These are phyloP conservation scores for Thinopyrum elongatum DNA, from an alignment of 176 grass and related monocot species.

Conservation along the genomic window DNA sequence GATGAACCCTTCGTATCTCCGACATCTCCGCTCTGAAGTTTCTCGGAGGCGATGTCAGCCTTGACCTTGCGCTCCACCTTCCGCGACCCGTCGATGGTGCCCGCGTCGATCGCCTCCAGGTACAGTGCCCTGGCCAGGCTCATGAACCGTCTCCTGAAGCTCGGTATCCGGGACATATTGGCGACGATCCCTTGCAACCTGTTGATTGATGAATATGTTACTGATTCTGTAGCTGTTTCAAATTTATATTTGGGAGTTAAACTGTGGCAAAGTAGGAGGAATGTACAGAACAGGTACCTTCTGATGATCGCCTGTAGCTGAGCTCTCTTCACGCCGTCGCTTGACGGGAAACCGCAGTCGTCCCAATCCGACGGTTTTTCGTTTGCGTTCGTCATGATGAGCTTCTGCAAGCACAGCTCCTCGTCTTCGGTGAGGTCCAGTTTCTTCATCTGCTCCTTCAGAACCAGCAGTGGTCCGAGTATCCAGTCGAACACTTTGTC, in stretches of 20 bases:
- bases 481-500: slow-evolving; percentile 84
- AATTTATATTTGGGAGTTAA: neutral
- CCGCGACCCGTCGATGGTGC: slow-evolving; percentile 17
- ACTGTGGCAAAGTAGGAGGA: too few species aligned
- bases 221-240: neutral
- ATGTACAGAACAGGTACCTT: slow-evolving; percentile 42
- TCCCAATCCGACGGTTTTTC: slow-evolving; percentile 80
- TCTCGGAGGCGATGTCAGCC: neutral
- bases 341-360: slow-evolving; percentile 43
- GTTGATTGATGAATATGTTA: slow-evolving; percentile 17
- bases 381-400: slow-evolving; percentile 64
- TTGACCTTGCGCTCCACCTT: slow-evolving; percentile 16
- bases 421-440: slow-evolving; percentile 67
- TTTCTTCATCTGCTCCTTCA: slow-evolving; percentile 74
- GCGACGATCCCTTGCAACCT: slow-evolving; percentile 74
- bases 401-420: slow-evolving; percentile 59
- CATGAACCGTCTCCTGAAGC: slow-evolving; percentile 71
- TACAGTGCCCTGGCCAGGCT: slow-evolving; percentile 64
- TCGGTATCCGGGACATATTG: slow-evolving; percentile 67
- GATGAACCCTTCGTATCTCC: slow-evolving; percentile 4
- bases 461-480: slow-evolving; percentile 68
- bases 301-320: slow-evolving; percentile 80
- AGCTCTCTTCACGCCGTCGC: slow-evolving; percentile 69
- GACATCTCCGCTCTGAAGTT: neutral
- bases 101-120: slow-evolving; percentile 41